These are phyloP conservation scores for Stenocarpella maydis DNA, from an alignment of 2,329 filamentous ascomycete genomes.

Conservation along the genomic window DNA sequence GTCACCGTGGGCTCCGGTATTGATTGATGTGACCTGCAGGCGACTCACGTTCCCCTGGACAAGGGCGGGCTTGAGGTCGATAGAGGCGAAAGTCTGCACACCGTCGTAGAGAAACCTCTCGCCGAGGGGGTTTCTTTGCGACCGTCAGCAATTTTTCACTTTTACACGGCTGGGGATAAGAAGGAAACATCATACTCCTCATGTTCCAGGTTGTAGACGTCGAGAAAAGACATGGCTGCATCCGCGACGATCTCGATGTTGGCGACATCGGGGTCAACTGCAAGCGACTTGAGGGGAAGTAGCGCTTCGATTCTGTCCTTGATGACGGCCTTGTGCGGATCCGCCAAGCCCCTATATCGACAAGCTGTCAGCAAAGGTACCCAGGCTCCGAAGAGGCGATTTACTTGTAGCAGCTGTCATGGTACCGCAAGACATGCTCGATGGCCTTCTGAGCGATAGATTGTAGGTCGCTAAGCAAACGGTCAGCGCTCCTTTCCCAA, in stretches of 20 bases:
- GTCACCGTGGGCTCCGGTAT: not conserved
- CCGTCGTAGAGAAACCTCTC: conserved; percentile 19
- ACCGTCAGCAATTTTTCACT: not conserved
- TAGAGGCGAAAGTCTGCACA: conserved; percentile 9
- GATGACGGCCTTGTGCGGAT: not conserved
- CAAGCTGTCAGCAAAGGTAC: not conserved
- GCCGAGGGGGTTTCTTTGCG: not conserved
- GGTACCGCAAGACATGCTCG: not conserved
- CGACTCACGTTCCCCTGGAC: not conserved
- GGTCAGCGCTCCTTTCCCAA: not conserved
- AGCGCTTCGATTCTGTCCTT: not conserved
- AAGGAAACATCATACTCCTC: not conserved
- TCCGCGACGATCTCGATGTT: conserved; percentile 29
- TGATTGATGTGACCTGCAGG: not conserved
- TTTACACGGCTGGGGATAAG: not conserved
- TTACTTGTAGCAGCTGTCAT: not conserved
- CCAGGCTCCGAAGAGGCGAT: not conserved
- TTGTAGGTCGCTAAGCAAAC: not conserved
- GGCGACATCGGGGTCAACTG: conserved; percentile 15
- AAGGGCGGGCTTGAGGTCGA: conserved; percentile 8
- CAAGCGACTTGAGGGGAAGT: conserved; percentile 4
- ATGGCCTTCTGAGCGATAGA: conserved; percentile 12
- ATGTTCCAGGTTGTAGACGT: not conserved
- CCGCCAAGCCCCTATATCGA: not conserved
- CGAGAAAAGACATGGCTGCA: conserved; percentile 17